Conservation (phyloP, 2,329 filamentous ascomycete species). For the Microthyrium microscopicum region DNA sequence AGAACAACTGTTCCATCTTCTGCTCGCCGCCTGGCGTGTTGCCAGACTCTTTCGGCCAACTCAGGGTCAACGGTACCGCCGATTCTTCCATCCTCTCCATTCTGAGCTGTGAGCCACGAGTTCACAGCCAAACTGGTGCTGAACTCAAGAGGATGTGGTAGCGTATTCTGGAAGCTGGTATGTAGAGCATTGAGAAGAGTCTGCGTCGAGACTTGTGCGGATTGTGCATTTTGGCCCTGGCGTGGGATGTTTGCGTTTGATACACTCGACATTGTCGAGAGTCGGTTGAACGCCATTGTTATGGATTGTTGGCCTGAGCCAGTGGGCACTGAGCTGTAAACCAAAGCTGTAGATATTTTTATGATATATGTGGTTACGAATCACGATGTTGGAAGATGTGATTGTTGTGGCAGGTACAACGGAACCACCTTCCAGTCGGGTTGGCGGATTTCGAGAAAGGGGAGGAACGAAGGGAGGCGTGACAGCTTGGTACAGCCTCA, state of each 20-base stretch:
- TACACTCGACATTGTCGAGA: slow-evolving; percentile 44
- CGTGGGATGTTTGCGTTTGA: slow-evolving; percentile 38
- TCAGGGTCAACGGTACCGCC: slow-evolving; percentile 69
- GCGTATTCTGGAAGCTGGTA: slow-evolving; percentile 65
- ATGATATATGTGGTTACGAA: no score
- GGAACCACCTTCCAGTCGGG: no score
- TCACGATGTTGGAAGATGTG: no score
- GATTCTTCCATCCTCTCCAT: slow-evolving; percentile 49
- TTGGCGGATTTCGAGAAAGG: no score
- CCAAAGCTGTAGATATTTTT: no score
- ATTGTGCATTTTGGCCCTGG: slow-evolving; percentile 46
- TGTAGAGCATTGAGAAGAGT: slow-evolving; percentile 85
- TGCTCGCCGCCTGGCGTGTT: slow-evolving; percentile 83
- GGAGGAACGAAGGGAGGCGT: no score
- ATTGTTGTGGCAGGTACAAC: no score
- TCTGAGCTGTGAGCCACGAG: slow-evolving; percentile 73
- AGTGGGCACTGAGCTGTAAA: no score
- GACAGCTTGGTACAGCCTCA: no score
- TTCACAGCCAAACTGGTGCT: slow-evolving; percentile 88
- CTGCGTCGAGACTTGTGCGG: slow-evolving; percentile 75
- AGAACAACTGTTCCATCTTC: slow-evolving; percentile 90
- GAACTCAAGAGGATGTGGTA: slow-evolving; percentile 75
- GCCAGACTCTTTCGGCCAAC: slow-evolving; percentile 73
- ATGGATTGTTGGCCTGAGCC: slow-evolving; percentile 16
- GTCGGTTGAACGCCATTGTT: slow-evolving; percentile 36